A percentile compares a stretch with the other conserved stretches of the same genome.
Evolutionary conservation across 2,329 filamentous ascomycete species (phyloP).

Genomic region (Cordyceps sp.): DNA sequence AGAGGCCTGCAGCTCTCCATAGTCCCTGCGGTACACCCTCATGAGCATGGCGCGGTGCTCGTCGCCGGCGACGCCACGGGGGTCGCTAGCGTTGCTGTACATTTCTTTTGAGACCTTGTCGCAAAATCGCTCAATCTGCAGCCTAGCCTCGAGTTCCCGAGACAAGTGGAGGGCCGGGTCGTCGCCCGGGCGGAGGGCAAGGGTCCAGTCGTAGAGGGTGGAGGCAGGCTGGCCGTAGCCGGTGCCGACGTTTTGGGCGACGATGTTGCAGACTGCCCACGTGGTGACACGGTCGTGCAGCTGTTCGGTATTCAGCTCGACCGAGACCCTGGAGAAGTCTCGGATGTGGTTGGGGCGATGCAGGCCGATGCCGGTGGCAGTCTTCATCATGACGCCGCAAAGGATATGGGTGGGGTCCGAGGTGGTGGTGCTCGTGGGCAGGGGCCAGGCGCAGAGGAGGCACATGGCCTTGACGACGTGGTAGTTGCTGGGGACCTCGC

Average conservation of each 20-base stretch:
- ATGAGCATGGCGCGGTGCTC: constrained; percentile 51
- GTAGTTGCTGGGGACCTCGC: constrained; percentile 62
- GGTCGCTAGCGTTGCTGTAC: constrained; percentile 62
- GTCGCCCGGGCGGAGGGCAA: constrained; percentile 43
- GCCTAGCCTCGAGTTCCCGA: constrained; percentile 46
- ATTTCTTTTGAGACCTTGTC: constrained; percentile 67
- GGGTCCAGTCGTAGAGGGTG: constrained; percentile 60
- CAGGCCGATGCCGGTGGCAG: constrained; percentile 67
- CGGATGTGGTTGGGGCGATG: constrained; percentile 70
- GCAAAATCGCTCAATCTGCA: constrained; percentile 58
- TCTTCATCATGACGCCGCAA: constrained; percentile 74
- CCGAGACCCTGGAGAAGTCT: constrained; percentile 61
- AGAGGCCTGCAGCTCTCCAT: constrained; percentile 43
- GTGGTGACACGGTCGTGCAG: constrained; percentile 63
- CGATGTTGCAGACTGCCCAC: constrained; percentile 76
- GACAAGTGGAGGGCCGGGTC: constrained; percentile 41
- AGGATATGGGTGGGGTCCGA: constrained; percentile 70
- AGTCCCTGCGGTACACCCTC: constrained; percentile 49
- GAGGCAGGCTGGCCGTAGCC: constrained; percentile 71
- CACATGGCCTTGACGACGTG: constrained; percentile 70
- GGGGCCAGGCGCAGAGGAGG: constrained; percentile 64
- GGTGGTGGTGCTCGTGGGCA: constrained; percentile 67
- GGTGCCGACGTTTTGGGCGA: constrained; percentile 67
- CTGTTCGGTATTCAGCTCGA: constrained; percentile 64
- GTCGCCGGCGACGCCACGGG: constrained; percentile 50